Base-by-base conservation (phyloP, 1,284 basidiomycete species). In the Pseudozyma sp. region DNA sequence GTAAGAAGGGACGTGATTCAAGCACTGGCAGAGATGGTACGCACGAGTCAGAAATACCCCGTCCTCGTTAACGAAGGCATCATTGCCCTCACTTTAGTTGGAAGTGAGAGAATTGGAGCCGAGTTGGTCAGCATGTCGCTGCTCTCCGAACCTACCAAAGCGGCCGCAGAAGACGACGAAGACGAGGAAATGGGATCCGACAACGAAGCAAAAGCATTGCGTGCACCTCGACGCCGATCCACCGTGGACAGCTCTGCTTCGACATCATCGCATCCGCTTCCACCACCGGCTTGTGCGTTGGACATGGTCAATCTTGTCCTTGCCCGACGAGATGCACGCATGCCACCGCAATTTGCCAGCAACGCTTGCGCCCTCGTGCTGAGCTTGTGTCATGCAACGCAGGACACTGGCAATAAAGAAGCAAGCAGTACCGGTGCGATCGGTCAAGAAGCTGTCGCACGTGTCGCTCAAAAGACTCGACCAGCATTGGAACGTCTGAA, bases 21-120 rank as follows among this genome's bases (percentile, higher is more conserved):
- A 6, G 89, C 90, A 12, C 87, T 97, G 31, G 89, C 90, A 1
- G 90, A 89, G 67, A 89, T 97, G 76, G 87, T 96, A 21, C 89
- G 90, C 16, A 88, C 91, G 69, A 93, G 93, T 78, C 89, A 88
- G 71, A 91, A 91, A 83, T 93, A 94, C 81, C 91, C 93, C 0
- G 88, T 94, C 49, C 87, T 98, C 36, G 89, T 97, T 67, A 96
- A 95, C 80, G 96, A 98, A 85, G 93, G 92, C 0, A 87, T 97
- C 34, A 89, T 97, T 34, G 92, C 92, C 1, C 86, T 97, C 66
- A 92, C 91, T 40, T 85, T 97, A 54, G 85, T 97, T 69, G 89
- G 89, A 65, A 90, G 90, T 13, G 88, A 90, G 59, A 86, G 87
- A 48, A 85, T 87, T 59, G 92, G 91, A 76, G 90, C 92, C 91